Conservation (phyloP, 2,329 filamentous ascomycete genomes). For the Phialemonium atrogriseum region DNA sequence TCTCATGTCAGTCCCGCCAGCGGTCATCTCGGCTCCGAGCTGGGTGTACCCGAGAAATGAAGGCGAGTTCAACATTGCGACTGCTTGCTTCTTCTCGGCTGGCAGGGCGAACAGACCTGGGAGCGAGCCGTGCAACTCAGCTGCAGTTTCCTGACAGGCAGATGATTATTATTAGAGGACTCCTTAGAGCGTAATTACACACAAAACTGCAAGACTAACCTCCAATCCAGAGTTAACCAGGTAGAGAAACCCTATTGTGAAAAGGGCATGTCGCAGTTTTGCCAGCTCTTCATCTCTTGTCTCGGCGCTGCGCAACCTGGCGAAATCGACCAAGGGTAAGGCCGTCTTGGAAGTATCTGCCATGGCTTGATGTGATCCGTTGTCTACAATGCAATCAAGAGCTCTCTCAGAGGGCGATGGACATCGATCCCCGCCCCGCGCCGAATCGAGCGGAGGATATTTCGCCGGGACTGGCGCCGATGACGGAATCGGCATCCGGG, state of each 20-base stretch:
- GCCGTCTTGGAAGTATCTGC: not conserved
- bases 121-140: not conserved
- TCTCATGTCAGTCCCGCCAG: not conserved
- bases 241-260: conserved; percentile 1
- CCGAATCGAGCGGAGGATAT: too few relatives aligned
- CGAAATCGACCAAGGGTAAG: not conserved
- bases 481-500: too few relatives aligned
- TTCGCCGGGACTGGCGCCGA: too few relatives aligned
- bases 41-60: conserved; percentile 1
- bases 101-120: conserved; percentile 1
- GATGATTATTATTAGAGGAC: too few relatives aligned
- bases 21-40: not conserved
- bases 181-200: not conserved
- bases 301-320: not conserved
- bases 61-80: not conserved
- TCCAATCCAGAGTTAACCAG: not conserved
- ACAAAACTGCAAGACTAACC: not conserved
- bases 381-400: too few relatives aligned
- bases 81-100: not conserved
- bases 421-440: too few relatives aligned
- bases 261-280: not conserved
- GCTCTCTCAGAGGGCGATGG: too few relatives aligned
- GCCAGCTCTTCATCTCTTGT: not conserved
- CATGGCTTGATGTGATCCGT: too few relatives aligned
- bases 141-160: too few relatives aligned